A percentile compares a stretch with the other conserved stretches of the same genome.
Conservation (phyloP, 306 rosid genomes). For the Prunus mira region DNA sequence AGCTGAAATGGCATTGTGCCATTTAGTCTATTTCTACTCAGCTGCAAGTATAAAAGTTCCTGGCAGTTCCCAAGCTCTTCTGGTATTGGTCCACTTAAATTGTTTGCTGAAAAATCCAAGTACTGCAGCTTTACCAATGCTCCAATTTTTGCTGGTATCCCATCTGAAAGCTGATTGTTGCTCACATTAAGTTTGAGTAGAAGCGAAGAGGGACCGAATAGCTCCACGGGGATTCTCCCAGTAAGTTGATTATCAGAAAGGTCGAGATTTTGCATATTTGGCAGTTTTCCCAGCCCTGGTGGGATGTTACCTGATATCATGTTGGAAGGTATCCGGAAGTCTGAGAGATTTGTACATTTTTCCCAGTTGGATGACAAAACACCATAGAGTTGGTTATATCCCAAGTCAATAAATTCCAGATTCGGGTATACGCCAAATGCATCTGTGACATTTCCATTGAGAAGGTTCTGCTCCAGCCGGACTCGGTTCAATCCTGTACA, state of each 20-base stretch:
- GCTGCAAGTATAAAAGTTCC: conserved; percentile 35
- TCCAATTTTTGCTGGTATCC: conserved; percentile 34
- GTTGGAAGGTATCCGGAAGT: conserved; percentile 40
- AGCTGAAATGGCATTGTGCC: conserved; percentile 48
- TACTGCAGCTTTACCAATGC: conserved; percentile 10
- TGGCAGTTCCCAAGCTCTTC: conserved; percentile 29
- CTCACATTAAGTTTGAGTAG: conserved; percentile 37
- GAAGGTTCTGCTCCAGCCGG: conserved; percentile 43
- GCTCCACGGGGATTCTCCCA: conserved; percentile 49
- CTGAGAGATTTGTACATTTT: conserved; percentile 41
- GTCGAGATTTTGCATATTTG: conserved; percentile 21
- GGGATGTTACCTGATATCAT: conserved; percentile 56
- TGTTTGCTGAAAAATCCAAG: conserved; percentile 53
- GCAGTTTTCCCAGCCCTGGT: conserved; percentile 38
- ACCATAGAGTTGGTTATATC: conserved; percentile 42
- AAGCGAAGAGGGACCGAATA: conserved; percentile 28
- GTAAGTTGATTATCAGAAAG: conserved; percentile 35
- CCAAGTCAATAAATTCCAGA: conserved; percentile 17
- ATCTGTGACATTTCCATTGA: conserved; percentile 44
- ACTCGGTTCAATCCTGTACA: conserved; percentile 40
- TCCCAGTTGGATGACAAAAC: conserved; percentile 49
- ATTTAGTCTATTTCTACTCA: conserved; percentile 44
- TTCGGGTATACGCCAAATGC: neutral
- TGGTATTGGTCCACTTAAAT: conserved; percentile 46
- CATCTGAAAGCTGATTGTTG: conserved; percentile 43